phyloP scores from a whole-genome alignment of 495 filamentous ascomycete species.

The Penicillium coprophilum region DNA sequence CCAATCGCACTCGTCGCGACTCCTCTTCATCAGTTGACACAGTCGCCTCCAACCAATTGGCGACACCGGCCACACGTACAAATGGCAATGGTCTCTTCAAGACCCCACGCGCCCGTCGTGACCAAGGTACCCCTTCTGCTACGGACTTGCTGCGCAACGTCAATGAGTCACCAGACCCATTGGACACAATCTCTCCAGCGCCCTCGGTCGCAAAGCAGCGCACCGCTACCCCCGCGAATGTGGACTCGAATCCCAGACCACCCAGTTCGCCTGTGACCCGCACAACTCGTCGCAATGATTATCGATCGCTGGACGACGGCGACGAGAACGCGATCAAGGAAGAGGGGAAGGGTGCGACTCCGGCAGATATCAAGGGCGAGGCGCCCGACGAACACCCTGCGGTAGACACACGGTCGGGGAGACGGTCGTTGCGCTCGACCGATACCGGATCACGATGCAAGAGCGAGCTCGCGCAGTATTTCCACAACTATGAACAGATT shows the following conservation, averaged over 20 bases:
- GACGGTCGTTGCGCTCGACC: constrained; percentile 51
- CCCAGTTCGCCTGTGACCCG: constrained; percentile 15
- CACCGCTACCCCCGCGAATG: constrained; percentile 8
- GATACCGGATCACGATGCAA: constrained; percentile 63
- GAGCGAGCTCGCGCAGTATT: constrained; percentile 85
- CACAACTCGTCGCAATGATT: constrained; percentile 20
- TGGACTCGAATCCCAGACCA: constrained; percentile 9
- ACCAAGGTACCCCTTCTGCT: constrained; percentile 15
- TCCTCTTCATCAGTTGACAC: constrained; percentile 24
- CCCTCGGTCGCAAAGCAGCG: constrained; percentile 18
- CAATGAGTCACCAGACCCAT: constrained; percentile 40
- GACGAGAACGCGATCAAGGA: not conserved
- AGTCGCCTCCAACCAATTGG: constrained; percentile 22
- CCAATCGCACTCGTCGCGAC: constrained; percentile 21
- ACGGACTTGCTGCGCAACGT: constrained; percentile 15
- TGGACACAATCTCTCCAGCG: constrained; percentile 40
- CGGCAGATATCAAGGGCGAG: constrained; percentile 14
- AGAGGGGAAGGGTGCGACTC: not conserved
- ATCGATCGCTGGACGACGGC: constrained; percentile 9
- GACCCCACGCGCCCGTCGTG: constrained; percentile 15
- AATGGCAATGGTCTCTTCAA: constrained; percentile 23
- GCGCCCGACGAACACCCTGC: constrained; percentile 11
- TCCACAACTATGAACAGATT: constrained; percentile 87
- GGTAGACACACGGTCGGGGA: constrained; percentile 23
- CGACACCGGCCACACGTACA: constrained; percentile 20